Evolutionary conservation across 208 protist species (phyloP), one percentile per base, ranked within the genome.

Genomic region (Tritrichomonas foetus): DNA sequence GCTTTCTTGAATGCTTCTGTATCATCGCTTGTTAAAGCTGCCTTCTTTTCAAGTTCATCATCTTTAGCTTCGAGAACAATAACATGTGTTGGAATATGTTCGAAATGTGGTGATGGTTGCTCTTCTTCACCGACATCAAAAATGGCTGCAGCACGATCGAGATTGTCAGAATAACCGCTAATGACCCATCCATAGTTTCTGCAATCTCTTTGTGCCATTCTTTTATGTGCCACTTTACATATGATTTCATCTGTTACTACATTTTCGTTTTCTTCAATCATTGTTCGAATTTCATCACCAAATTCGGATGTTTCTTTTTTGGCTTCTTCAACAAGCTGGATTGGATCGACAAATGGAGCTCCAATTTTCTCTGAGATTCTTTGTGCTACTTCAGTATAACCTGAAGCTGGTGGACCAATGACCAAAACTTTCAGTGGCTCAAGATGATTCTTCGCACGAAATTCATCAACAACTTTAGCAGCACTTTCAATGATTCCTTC

Each of bases 391-490:
- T 89, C 30, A 9, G 14, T 14, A 30, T 39, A 89, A 33, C 78
- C 78, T 55, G 78, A 89, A 20, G 41, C 78, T 39, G 78, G 78
- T 13, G 78, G 78, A 39, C 78, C 78, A 89, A 89, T 57, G 2
- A 53, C 41, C 0, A 89, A 20, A 49, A 89, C 78, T 89, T 89
- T 89, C 13, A 89, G 30, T 61, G 78, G 78, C 16, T 25, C 30
- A 16, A 89, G 27, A 57, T 57, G 16, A 16, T 89, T 57, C 27
- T 89, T 89, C 8, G 13, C 41, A 39, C 78, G 41, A n/a, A 89
- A 89, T 89, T 89, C 78, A 89, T 89, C 78, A 57, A 89, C 78
- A 89, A 89, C 78, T 57, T 89, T 89, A 89, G 78, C 47, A 20
- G 78, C 78, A 89, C 78, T 39, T 39, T 53, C 41, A n/a, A 89